These are phyloP conservation scores for Globisporangium okanoganense DNA, from an alignment of 352 stramenopile species.

Conservation along the genomic window DNA sequence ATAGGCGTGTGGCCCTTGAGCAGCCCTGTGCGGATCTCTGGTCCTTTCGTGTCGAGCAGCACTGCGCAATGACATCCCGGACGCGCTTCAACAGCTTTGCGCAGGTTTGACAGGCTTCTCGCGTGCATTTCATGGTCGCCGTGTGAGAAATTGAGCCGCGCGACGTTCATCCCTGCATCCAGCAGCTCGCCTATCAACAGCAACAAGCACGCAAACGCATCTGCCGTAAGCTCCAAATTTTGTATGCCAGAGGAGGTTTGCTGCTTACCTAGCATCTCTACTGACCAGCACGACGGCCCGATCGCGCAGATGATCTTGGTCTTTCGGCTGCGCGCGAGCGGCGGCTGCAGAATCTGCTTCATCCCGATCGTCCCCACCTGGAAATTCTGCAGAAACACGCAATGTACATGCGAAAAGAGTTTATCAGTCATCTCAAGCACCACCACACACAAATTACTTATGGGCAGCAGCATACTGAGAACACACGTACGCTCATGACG, in stretches of 20 bases:
- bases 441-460: background rate
- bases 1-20: conserved; percentile 66
- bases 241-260: background rate
- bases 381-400: conserved; percentile 40
- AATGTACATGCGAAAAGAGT: background rate
- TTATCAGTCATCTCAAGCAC: background rate
- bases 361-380: conserved; percentile 59
- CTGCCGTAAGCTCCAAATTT: background rate
- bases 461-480: background rate
- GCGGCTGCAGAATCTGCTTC: conserved; percentile 67
- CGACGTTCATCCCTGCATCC: conserved; percentile 95
- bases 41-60: conserved; percentile 97
- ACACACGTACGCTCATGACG: conserved; percentile 23
- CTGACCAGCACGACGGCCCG: conserved; percentile 95
- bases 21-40: conserved; percentile 94
- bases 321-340: conserved; percentile 60
- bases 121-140: conserved; percentile 94
- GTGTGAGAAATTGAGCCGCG: conserved; percentile 99
- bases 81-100: conserved; percentile 59
- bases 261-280: conserved; percentile 90
- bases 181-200: conserved; percentile 48
- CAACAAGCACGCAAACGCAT: background rate
- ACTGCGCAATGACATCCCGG: conserved; percentile 87
- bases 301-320: conserved; percentile 99
- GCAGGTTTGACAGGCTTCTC: conserved; percentile 89